Evolutionary conservation across 352 stramenopile genomes (phyloP).

Genomic region (Phytopythium chamaehyphon): DNA sequence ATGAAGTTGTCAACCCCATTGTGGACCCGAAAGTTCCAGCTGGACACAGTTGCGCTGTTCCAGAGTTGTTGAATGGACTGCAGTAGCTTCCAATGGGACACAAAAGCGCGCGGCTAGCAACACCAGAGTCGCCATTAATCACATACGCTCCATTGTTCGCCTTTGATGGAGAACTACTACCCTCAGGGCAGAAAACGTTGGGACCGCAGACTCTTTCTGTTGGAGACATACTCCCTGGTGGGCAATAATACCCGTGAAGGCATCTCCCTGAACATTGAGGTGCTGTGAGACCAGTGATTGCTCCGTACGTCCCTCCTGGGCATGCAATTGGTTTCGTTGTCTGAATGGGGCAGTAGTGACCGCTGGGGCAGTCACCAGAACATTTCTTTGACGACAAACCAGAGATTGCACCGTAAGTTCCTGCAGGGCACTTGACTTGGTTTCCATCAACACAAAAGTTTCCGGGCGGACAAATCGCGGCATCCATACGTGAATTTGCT

Average conservation of each 20-base stretch:
- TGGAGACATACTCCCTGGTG: slow-evolving; percentile 38
- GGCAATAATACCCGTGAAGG: slow-evolving; percentile 56
- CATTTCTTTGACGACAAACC: slow-evolving; percentile 29
- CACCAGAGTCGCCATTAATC: slow-evolving; percentile 21
- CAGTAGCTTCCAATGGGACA: slow-evolving; percentile 53
- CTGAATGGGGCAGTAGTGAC: slow-evolving; percentile 49
- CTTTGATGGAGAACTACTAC: slow-evolving; percentile 18
- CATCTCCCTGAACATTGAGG: slow-evolving; percentile 56
- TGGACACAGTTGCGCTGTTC: slow-evolving; percentile 36
- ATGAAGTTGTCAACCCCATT: slow-evolving; percentile 24
- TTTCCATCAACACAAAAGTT: slow-evolving; percentile 55
- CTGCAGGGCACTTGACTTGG: slow-evolving; percentile 37
- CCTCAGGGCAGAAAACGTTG: slow-evolving; percentile 22
- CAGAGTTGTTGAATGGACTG: slow-evolving; percentile 21
- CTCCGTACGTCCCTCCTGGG: slow-evolving; percentile 57
- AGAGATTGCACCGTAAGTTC: slow-evolving; percentile 33
- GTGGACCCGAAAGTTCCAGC: slow-evolving; percentile 58
- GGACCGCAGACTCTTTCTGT: slow-evolving; percentile 32
- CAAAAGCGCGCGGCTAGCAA: slow-evolving; percentile 6
- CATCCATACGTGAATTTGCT: slow-evolving; percentile 17
- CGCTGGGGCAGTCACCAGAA: slow-evolving; percentile 42
- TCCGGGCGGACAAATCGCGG: slow-evolving; percentile 39
- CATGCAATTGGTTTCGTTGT: slow-evolving; percentile 27
- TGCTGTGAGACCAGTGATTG: slow-evolving; percentile 24
- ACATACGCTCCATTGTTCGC: slow-evolving; percentile 26